Percentiles rank a stretch among this genome's conserved stretches.
Evolutionary conservation across 2,329 filamentous ascomycete species (phyloP).

Genomic region (Diaporthe sp.): DNA sequence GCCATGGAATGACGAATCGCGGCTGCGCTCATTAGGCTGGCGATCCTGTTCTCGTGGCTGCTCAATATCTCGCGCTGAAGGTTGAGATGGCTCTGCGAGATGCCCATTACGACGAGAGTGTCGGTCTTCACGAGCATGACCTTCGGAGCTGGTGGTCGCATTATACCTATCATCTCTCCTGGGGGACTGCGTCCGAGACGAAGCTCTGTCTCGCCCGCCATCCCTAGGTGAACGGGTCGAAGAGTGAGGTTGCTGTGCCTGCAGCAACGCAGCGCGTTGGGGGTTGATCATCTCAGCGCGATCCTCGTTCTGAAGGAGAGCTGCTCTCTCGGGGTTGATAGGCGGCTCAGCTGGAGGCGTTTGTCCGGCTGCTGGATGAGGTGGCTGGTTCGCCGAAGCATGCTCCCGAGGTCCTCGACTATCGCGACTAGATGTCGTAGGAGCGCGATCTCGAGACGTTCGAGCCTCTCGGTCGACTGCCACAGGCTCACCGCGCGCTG

Average conservation of each 20-base stretch:
- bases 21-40: constrained; percentile 54
- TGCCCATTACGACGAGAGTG: constrained; percentile 51
- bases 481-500: constrained; percentile 48
- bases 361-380: constrained; percentile 47
- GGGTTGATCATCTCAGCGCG: constrained; percentile 61
- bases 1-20: constrained; percentile 58
- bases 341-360: constrained; percentile 58
- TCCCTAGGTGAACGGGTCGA: constrained; percentile 59
- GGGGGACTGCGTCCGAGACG: constrained; percentile 64
- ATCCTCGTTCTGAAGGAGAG: constrained; percentile 59
- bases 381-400: constrained; percentile 22
- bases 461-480: constrained; percentile 50
- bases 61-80: constrained; percentile 46
- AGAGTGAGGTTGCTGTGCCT: constrained; percentile 54
- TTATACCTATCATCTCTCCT: constrained; percentile 57
- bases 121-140: constrained; percentile 62
- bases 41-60: constrained; percentile 42
- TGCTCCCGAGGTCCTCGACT: constrained; percentile 46
- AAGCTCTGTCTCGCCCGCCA: constrained; percentile 59
- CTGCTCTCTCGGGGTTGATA: constrained; percentile 70
- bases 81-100: constrained; percentile 38
- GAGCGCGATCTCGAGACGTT: constrained; percentile 56
- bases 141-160: constrained; percentile 53
- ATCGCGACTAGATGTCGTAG: constrained; percentile 44
- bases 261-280: constrained; percentile 61